Base-by-base conservation (phyloP, 2,329 filamentous ascomycete species). In the Juglanconis oblonga region DNA sequence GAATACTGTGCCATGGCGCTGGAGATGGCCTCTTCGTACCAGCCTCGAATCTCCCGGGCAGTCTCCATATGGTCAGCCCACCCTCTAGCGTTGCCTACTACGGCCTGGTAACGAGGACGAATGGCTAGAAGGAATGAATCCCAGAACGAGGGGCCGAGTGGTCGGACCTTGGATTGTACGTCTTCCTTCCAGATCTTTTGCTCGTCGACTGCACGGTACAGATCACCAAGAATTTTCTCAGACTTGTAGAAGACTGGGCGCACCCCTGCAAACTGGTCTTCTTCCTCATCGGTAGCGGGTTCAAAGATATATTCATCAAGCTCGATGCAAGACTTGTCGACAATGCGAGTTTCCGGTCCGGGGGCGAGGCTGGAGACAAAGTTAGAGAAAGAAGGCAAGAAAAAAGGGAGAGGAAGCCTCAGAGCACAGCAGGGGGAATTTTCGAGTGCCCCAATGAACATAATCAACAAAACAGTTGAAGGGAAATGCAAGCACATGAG, bases 191-290 rank as follows among this genome's bases (percentile, higher is more conserved):
- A 88, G 48, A 93, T 89, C 55, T 81, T 79, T 50, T 79, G 78
- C 71, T 95, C 91, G 65, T 96, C 85, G 10, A 96, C 87, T 0
- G 80, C 82, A 1, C 90, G 84, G 69, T 90, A 95, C 0, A 96
- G 76, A 4, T 79, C 73, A 0, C 91, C 91, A 0, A 95, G 79
- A 0, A 89, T 77, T 65, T 90, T 91, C 0, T 84, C 66, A 1
- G 88, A 92, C 36, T 72, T 73, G 70, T 95, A 93, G 68, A 87
- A 94, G 3, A 73, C 72, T 32, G 79, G 76, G 5, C 66, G 73
- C 0, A 78, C 74, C 0, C 76, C 76, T 1, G 74, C 72, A 3
- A 77, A 73, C 8, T 77, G 72, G n/a, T 81, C 76, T 4, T 80
- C 77, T 5, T 83, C 76, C 4, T 78, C 76, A 5, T 79, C 73